Evolutionary conservation across 1,284 basidiomycete genomes (phyloP), one percentile per base, ranked within the genome.

Genomic region (Hortiboletus rubellus): DNA sequence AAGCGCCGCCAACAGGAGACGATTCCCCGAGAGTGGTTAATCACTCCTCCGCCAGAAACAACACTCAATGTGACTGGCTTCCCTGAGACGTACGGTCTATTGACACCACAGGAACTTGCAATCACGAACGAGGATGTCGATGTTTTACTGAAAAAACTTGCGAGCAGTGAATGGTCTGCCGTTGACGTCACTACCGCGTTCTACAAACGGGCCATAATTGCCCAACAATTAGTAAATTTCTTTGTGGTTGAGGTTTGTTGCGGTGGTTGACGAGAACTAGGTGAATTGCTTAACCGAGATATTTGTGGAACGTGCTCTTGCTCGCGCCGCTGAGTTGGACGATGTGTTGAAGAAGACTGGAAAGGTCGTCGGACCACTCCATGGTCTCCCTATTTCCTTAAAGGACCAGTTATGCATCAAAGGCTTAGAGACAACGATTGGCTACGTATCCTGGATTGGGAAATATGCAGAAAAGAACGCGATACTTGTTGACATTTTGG

Each of bases 381-480:
- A 86, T 62, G 85, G 85, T 10, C 71, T 88, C 4, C 85, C 85
- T 0, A 74, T 87, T 53, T 84, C 81, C 10, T 69, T 87, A 51
- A 88, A 86, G 70, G 84, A 86, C 62, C 82, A 85, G 60, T 71
- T 85, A 60, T 70, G 75, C 52, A 76, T 85, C 61, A 76, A 80
- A 55, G 84, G 81, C 5, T 63, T 79, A 5, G 81, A 83, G 60
- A 80, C 83, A 1, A 79, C 77, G 15, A 79, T 82, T 72, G 79
- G 88, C 9, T 91, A 91, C 65, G 83, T 82, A 24, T 82, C 84
- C 17, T 86, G 86, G 79, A 78, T 88, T 33, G 85, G 82, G 3
- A 73, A 81, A 52, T 76, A 78, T 47, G 78, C 83, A 1, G 74
- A 82, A 11, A 74, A 76, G 40, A 80, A 90, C 59, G 76, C 81